phyloP scores from a whole-genome alignment of 2,329 filamentous ascomycete species.

The Cladophialophora carrionii region DNA sequence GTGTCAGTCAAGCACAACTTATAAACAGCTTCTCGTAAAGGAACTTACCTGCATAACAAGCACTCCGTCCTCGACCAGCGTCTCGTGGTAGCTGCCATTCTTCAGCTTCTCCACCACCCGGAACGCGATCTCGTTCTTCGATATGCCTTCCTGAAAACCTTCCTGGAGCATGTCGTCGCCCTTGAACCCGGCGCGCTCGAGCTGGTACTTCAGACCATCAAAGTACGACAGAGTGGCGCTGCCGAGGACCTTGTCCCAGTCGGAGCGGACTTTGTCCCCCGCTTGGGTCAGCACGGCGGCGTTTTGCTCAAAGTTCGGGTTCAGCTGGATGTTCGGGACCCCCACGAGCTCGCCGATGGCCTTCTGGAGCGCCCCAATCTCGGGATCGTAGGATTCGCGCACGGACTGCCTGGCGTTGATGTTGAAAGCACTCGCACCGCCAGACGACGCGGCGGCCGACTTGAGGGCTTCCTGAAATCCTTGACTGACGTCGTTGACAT shows the following conservation, averaged over 20 bases:
- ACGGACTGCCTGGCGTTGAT: constrained; percentile 53
- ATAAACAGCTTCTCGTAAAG: not conserved
- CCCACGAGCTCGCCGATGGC: constrained; percentile 46
- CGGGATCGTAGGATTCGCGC: constrained; percentile 50
- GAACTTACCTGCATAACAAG: constrained; percentile 50
- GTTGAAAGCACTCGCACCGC: constrained; percentile 44
- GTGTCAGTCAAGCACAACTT: constrained; percentile 1
- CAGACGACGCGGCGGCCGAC: constrained; percentile 42
- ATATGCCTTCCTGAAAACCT: constrained; percentile 54
- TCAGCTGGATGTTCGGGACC: constrained; percentile 39
- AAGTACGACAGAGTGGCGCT: constrained; percentile 44
- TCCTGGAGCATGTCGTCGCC: constrained; percentile 50
- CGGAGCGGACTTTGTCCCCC: constrained; percentile 41
- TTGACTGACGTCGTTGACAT: constrained; percentile 49
- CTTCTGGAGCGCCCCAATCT: constrained; percentile 48
- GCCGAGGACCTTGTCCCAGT: constrained; percentile 55
- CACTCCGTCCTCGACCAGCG: constrained; percentile 54
- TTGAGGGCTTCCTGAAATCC: constrained; percentile 55
- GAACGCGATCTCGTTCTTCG: constrained; percentile 50
- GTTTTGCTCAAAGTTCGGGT: constrained; percentile 54
- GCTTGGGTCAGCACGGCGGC: constrained; percentile 46
- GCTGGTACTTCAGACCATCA: constrained; percentile 17
- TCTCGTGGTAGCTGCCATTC: constrained; percentile 52
- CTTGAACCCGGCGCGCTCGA: constrained; percentile 42
- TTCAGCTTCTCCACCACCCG: constrained; percentile 54